These are phyloP conservation scores for Acacia acuminata DNA, from an alignment of 306 rosid species.

Conservation along the genomic window DNA sequence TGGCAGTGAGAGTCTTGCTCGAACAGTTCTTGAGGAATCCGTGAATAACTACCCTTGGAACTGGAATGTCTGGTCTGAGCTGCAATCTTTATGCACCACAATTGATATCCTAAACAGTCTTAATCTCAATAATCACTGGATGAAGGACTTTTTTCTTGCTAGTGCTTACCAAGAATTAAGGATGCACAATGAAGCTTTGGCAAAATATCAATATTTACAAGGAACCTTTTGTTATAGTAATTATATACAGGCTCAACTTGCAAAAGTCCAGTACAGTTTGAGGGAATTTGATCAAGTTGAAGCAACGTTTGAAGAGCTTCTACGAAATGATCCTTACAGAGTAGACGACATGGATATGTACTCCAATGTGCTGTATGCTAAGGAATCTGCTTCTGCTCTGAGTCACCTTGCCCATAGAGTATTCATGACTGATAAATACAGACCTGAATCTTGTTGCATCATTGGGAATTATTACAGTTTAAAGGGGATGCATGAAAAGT, in stretches of 20 bases:
- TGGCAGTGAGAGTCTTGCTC: slow-evolving; percentile 79
- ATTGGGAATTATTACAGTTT: slow-evolving; percentile 97
- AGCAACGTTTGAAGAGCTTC: slow-evolving; percentile 90
- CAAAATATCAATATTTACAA: slow-evolving; percentile 70
- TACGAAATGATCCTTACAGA: slow-evolving; percentile 90
- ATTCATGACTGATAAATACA: slow-evolving; percentile 89
- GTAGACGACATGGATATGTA: slow-evolving; percentile 99
- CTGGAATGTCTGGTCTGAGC: slow-evolving; percentile 97
- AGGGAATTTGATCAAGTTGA: slow-evolving; percentile 95
- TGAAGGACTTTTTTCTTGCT: slow-evolving; percentile 95
- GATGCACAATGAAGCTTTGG: slow-evolving; percentile 80
- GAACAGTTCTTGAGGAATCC: slow-evolving; percentile 85
- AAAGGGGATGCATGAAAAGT: slow-evolving; percentile 94
- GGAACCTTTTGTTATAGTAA: slow-evolving; percentile 80
- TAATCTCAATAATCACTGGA: slow-evolving; percentile 90
- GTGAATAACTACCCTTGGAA: slow-evolving; percentile 98
- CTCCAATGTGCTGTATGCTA: slow-evolving; percentile 94
- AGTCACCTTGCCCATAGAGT: slow-evolving; percentile 98
- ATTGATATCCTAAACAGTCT: slow-evolving; percentile 76
- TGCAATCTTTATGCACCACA: slow-evolving; percentile 78
- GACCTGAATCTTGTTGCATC: slow-evolving; percentile 98
- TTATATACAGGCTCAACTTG: slow-evolving; percentile 94
- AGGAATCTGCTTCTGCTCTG: slow-evolving; percentile 80
- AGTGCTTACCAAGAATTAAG: slow-evolving; percentile 84
- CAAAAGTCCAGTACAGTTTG: slow-evolving; percentile 87